Evolutionary conservation across 2,329 filamentous ascomycete species (phyloP).

Genomic region (Pyrenophora teres): DNA sequence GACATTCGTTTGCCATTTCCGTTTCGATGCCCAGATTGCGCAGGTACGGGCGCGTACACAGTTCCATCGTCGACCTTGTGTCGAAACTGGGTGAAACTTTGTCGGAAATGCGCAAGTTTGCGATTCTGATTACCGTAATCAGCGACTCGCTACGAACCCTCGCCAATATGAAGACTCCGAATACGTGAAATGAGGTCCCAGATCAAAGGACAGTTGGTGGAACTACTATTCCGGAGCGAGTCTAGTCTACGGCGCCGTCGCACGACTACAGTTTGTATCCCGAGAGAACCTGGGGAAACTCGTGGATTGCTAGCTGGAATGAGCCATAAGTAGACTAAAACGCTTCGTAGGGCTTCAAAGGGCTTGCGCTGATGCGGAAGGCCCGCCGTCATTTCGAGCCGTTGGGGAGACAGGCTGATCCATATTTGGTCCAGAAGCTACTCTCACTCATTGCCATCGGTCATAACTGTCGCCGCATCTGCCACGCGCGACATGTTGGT

Average conservation of each 20-base stretch:
- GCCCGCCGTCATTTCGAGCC: conserved; percentile 3
- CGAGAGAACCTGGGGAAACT: conserved; percentile 30
- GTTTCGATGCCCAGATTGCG: background rate
- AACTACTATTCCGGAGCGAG: conserved; percentile 24
- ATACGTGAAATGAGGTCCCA: conserved; percentile 22
- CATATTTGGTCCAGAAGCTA: background rate
- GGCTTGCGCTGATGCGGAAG: conserved; percentile 2
- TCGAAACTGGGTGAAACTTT: background rate
- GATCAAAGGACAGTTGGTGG: conserved; percentile 33
- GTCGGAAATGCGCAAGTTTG: too few relatives aligned
- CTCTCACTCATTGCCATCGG: too few relatives aligned
- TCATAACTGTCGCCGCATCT: background rate
- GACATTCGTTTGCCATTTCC: background rate
- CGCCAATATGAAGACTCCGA: conserved; percentile 18
- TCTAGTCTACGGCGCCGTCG: conserved; percentile 19
- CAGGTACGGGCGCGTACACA: background rate
- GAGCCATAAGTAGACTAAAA: background rate
- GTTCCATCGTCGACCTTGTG: too few relatives aligned
- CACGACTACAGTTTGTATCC: conserved; percentile 20
- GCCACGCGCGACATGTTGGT: conserved; percentile 13
- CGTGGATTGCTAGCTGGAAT: conserved; percentile 23
- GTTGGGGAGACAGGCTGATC: background rate
- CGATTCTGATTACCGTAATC: too few relatives aligned
- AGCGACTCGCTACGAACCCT: too few relatives aligned
- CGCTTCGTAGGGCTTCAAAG: conserved; percentile 9